These are phyloP conservation scores for Saccharomycopsis fodiens DNA, from an alignment of 805 yeast species.

Conservation along the genomic window DNA sequence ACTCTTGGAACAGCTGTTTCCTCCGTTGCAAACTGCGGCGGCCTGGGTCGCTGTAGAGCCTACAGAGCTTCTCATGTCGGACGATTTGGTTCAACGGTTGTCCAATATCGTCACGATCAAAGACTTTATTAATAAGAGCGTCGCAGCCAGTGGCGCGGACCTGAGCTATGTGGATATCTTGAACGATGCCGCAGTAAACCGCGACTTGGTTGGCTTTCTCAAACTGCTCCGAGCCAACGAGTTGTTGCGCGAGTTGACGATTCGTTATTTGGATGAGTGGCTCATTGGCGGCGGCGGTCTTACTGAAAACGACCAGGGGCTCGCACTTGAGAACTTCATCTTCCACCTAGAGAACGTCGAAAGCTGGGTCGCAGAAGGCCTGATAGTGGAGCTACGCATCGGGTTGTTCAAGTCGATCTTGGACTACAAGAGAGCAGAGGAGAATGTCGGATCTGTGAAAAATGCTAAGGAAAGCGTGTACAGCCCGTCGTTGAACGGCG, in stretches of 20 bases:
- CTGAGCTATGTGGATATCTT: slow-evolving; percentile 23
- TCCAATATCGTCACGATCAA: slow-evolving; percentile 22
- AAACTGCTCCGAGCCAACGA: slow-evolving; percentile 27
- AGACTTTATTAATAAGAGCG: slow-evolving; percentile 21
- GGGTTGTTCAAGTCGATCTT: slow-evolving; percentile 26
- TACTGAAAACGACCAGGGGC: neutral
- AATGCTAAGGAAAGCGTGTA: slow-evolving; percentile 13
- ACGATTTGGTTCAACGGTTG: slow-evolving; percentile 23
- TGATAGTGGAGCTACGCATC: slow-evolving; percentile 25
- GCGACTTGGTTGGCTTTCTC: slow-evolving; percentile 23
- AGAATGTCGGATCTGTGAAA: slow-evolving; percentile 8
- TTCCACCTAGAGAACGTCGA: slow-evolving; percentile 22
- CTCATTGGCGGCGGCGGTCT: slow-evolving; percentile 7
- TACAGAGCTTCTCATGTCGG: neutral
- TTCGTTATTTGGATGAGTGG: slow-evolving; percentile 23
- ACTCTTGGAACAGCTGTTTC: neutral
- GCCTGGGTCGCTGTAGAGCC: slow-evolving; percentile 20
- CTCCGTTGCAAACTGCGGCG: neutral
- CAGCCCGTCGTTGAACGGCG: slow-evolving; percentile 10
- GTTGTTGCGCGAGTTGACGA: slow-evolving; percentile 24
- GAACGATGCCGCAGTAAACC: slow-evolving; percentile 22
- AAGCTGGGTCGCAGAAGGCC: slow-evolving; percentile 23
- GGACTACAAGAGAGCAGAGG: slow-evolving; percentile 15
- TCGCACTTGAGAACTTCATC: neutral
- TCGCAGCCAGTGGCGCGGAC: slow-evolving; percentile 24